Evolutionary conservation across 2,329 filamentous ascomycete genomes (phyloP).

Genomic region (Akanthomyces muscarius): DNA sequence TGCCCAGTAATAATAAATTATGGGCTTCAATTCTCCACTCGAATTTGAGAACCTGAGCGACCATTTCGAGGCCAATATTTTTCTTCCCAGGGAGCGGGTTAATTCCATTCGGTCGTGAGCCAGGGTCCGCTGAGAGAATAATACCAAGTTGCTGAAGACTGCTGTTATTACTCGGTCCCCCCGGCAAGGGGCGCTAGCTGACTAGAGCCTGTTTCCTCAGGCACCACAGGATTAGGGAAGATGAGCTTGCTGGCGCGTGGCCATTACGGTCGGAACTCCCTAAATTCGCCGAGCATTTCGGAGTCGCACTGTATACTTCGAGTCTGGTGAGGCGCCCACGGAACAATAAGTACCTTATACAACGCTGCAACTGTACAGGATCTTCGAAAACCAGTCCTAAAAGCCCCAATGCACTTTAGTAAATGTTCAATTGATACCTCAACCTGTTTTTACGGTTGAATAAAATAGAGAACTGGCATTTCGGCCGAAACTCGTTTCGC

Average conservation of each 20-base stretch:
- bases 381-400: neutral
- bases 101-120: neutral
- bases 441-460: neutral
- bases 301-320: constrained; percentile 18
- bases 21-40: neutral
- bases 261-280: constrained; percentile 14
- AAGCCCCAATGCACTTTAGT: neutral
- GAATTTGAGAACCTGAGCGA: neutral
- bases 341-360: neutral
- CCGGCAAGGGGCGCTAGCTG: neutral
- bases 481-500: neutral
- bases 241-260: constrained; percentile 8
- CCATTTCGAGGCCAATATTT: neutral
- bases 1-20: constrained; percentile 20
- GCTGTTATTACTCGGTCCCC: neutral
- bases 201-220: constrained; percentile 15
- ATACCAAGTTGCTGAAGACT: neutral
- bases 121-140: neutral
- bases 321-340: neutral
- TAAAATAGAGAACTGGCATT: neutral
- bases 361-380: neutral
- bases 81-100: neutral
- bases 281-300: constrained; percentile 17
- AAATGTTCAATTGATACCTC: neutral
- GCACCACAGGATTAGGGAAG: constrained; percentile 8